phyloP scores from a whole-genome alignment of 116 monocot species.

The Posidonia oceanica region DNA sequence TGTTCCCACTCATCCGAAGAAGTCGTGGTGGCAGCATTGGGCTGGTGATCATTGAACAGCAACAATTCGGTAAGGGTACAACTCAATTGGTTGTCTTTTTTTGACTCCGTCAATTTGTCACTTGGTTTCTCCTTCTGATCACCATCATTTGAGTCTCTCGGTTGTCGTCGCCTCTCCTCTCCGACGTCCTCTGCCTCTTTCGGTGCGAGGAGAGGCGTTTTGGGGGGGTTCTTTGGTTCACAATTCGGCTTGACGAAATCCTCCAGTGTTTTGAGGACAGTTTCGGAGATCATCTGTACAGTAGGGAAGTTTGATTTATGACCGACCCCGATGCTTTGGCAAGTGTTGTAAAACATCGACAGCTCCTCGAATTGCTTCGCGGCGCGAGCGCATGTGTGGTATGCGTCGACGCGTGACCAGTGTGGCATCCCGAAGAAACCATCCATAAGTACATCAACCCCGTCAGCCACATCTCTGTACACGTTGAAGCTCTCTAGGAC shows the following conservation, averaged over 20 bases:
- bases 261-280: conserved; percentile 25
- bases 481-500: conserved; percentile 30
- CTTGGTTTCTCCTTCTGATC: neutral
- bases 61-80: neutral
- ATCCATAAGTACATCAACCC: conserved; percentile 26
- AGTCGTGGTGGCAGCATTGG: neutral
- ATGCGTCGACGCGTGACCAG: conserved; percentile 3
- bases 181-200: too few relatives aligned
- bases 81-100: neutral
- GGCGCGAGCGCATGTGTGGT: conserved; percentile 15
- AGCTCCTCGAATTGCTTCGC: conserved; percentile 48
- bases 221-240: neutral
- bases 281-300: conserved; percentile 28
- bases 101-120: neutral
- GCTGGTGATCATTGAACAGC: neutral
- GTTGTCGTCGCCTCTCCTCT: too few relatives aligned
- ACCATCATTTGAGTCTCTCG: too few relatives aligned
- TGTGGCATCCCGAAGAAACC: conserved; percentile 23
- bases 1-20: neutral
- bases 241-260: conserved; percentile 9
- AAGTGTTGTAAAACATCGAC: conserved; percentile 22
- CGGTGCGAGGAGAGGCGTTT: neutral
- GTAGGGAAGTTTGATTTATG: conserved; percentile 32
- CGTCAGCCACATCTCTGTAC: conserved; percentile 28
- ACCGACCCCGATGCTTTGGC: conserved; percentile 41